These are phyloP conservation scores for Papiliotrema flavescens DNA, from an alignment of 1,284 basidiomycete genomes.

Conservation along the genomic window DNA sequence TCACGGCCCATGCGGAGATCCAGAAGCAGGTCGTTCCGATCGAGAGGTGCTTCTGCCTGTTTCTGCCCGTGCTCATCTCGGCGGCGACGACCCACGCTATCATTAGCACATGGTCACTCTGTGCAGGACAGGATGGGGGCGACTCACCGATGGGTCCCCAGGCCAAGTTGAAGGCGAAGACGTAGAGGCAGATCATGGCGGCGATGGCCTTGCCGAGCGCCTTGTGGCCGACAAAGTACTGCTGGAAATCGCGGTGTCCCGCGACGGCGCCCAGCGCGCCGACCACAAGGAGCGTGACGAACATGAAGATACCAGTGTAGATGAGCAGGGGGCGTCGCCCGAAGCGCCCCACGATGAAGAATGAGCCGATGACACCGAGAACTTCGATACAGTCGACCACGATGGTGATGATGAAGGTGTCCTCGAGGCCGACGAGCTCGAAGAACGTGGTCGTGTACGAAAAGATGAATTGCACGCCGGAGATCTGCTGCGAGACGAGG, in stretches of 20 bases:
- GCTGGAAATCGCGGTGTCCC: slow-evolving; percentile 27
- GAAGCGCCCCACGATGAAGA: slow-evolving; percentile 51
- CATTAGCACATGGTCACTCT: no score
- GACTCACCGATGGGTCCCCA: slow-evolving; percentile 47
- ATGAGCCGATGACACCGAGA: slow-evolving; percentile 45
- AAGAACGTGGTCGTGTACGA: slow-evolving; percentile 47
- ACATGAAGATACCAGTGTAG: slow-evolving; percentile 48
- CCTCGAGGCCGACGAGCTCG: slow-evolving; percentile 39
- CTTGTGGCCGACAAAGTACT: slow-evolving; percentile 24
- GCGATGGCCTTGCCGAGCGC: slow-evolving; percentile 44
- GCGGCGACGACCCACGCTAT: slow-evolving; percentile 45
- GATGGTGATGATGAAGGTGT: slow-evolving; percentile 50
- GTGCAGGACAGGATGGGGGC: no score
- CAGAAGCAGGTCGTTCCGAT: slow-evolving; percentile 52
- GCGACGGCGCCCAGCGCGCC: slow-evolving; percentile 44
- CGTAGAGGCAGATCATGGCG: slow-evolving; percentile 51
- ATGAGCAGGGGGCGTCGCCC: slow-evolving; percentile 51
- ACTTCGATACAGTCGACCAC: slow-evolving; percentile 48
- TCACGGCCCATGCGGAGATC: slow-evolving; percentile 50
- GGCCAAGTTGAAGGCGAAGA: slow-evolving; percentile 50
- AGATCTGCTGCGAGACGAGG: slow-evolving; percentile 46
- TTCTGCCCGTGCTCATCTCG: slow-evolving; percentile 47
- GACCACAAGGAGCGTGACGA: slow-evolving; percentile 47
- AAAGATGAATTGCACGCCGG: slow-evolving; percentile 46
- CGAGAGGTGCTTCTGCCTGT: slow-evolving; percentile 51